A percentile compares a stretch with the other conserved stretches of the same genome.
phyloP scores from a whole-genome alignment of 495 filamentous ascomycete genomes.

The Penicillium turbatum region DNA sequence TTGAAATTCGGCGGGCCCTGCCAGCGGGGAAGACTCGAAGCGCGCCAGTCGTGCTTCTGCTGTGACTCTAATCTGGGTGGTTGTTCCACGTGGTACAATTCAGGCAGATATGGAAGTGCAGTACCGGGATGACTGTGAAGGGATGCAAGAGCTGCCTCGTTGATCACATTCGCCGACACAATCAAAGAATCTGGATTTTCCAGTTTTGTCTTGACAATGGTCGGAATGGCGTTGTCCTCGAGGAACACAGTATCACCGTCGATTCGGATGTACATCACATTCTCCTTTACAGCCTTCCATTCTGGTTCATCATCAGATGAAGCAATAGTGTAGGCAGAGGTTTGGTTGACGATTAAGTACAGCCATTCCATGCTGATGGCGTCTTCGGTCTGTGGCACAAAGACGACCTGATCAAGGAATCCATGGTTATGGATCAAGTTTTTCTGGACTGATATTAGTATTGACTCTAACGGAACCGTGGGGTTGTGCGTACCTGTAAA shows the following conservation, averaged over 20 bases:
- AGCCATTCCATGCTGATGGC: slow-evolving; percentile 46
- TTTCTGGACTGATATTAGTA: slow-evolving; percentile 27
- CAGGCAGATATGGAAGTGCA: slow-evolving; percentile 37
- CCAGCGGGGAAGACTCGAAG: slow-evolving; percentile 29
- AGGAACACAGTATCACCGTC: slow-evolving; percentile 54
- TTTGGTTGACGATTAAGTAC: slow-evolving; percentile 23
- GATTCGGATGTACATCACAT: slow-evolving; percentile 51
- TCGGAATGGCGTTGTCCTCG: slow-evolving; percentile 50
- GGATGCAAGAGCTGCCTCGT: slow-evolving; percentile 32
- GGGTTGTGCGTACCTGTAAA: slow-evolving; percentile 29
- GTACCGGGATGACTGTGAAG: slow-evolving; percentile 35
- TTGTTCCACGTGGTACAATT: slow-evolving; percentile 23
- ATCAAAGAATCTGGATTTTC: slow-evolving; percentile 44
- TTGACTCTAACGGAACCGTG: neutral
- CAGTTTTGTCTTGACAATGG: slow-evolving; percentile 49
- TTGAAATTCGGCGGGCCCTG: slow-evolving; percentile 26
- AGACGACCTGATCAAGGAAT: slow-evolving; percentile 50
- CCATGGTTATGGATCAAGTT: slow-evolving; percentile 51
- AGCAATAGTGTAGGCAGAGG: slow-evolving; percentile 28
- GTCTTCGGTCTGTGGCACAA: slow-evolving; percentile 48
- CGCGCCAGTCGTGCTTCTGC: slow-evolving; percentile 25
- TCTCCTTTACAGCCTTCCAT: slow-evolving; percentile 16
- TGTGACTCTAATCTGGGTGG: slow-evolving; percentile 12
- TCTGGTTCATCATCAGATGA: slow-evolving; percentile 12
- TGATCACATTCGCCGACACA: slow-evolving; percentile 52